Base-by-base conservation (phyloP, 1,284 basidiomycete species). In the Golubevia pallescens region DNA sequence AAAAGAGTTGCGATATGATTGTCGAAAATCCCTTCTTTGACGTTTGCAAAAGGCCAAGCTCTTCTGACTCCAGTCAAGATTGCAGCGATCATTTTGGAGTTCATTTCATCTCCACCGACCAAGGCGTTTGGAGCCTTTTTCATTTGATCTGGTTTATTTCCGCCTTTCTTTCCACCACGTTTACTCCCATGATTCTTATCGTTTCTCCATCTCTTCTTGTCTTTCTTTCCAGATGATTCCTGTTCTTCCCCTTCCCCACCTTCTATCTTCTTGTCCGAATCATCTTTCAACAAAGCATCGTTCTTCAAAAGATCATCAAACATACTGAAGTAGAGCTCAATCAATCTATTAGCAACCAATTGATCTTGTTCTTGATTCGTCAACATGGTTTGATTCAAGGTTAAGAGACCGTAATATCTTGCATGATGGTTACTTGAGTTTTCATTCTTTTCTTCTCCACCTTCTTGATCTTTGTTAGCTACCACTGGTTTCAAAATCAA, bases 61-160 rank as follows among this genome's bases (percentile, higher is more conserved):
- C 97, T 93, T 81, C 98, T 97, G 57, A 99, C 92, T 62, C 97
- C 96, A 0, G 94, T 95, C 65, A 99, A 87, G 52, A 98, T 91
- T 1, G 95, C 96, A 16, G 94, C 93, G 51, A 97, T 89, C 62
- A 98, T 88, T 86, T 92, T 93, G 61, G 93, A 70, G n/a, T 83
- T 74, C 51, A 77, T 93, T 70, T 95, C 91, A 14, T 89, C 88
- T n/a, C n/a, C n/a, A n/a, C n/a, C n/a, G n/a, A n/a, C n/a, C 10
- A 38, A 38, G 34, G 10, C 34, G 10, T 38, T 38, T 10, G 34
- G 67, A 69, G 64, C 63, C 57, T 61, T 56, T 75, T 82, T 62
- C 63, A 67, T 58, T 67, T 78, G 58, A 68, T 86, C 71, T 86
- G 76, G 75, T 86, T 66, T 21, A 81, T 80, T 23, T 53, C 61